Evolutionary conservation across 2,329 filamentous ascomycete genomes (phyloP), one percentile per base, ranked within the genome.

Genomic region (Nectriaceae sp.): DNA sequence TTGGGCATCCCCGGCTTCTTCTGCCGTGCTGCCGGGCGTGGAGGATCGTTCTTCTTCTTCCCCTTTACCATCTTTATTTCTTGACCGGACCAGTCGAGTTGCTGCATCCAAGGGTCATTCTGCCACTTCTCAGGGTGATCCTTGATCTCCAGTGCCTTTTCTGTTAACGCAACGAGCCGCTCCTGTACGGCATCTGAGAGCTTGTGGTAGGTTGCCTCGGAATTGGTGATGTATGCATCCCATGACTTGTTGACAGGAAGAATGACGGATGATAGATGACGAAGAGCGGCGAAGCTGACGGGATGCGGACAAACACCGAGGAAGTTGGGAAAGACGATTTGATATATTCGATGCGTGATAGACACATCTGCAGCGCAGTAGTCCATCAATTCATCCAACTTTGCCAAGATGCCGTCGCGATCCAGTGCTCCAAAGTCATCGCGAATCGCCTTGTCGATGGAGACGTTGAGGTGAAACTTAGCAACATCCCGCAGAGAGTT

Each of bases 401-500:
- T 89, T 8, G 70, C 80, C 11, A 84, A 47, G 6, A 97, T 79
- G 1, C 85, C 89, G 2, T 79, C 73, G 8, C 89, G 83, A 65
- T 93, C 85, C 21, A 95, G 76, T 58, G 88, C 87, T 19, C 90
- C 89, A 69, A 99, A 97, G 54, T 90, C 85, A 64, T 97, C 87
- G 56, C 94, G 83, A 40, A 86, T 79, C 3, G 88, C 81, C 73
- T 99, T 99, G 72, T 99, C 93, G 49, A 99, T 91, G 3, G 87
- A 86, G 44, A 96, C 83, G 58, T 92, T 84, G 58, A 96, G 90
- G 65, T 99, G 94, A 55, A 99, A 99, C 65, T 96, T 90, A 53
- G 94, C 95, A 5, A 99, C 94, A 62, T 99, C 94, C 18, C 92
- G 83, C 33, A 99, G 73, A 1, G 94, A 99, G 70, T 99, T 99